phyloP scores from a whole-genome alignment of 2,329 filamentous ascomycete genomes.

The Xylaria sp. region DNA sequence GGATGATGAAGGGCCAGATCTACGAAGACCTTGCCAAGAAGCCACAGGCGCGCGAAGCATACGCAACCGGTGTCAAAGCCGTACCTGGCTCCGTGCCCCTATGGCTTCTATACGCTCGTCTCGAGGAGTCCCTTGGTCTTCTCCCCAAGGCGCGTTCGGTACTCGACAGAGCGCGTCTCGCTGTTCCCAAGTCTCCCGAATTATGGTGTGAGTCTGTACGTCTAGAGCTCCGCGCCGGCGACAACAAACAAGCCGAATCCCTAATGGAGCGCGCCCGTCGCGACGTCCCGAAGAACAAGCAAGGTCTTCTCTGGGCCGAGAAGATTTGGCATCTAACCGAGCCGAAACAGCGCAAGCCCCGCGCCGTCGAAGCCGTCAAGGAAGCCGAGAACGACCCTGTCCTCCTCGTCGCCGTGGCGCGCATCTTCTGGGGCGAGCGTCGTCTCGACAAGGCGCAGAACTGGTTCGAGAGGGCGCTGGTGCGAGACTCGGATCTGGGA shows the following conservation, averaged over 20 bases:
- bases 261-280: constrained; percentile 92
- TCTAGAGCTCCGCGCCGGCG: constrained; percentile 81
- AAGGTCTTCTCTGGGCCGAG: constrained; percentile 83
- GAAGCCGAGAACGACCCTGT: constrained; percentile 89
- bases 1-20: constrained; percentile 99
- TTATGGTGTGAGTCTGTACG: constrained; percentile 94
- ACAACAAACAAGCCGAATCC: constrained; percentile 75
- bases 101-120: constrained; percentile 81
- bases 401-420: constrained; percentile 84
- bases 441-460: constrained; percentile 88
- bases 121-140: constrained; percentile 80
- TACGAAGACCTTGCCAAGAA: constrained; percentile 79
- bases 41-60: constrained; percentile 83
- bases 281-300: constrained; percentile 70
- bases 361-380: constrained; percentile 90
- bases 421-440: constrained; percentile 94
- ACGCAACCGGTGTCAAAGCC: constrained; percentile 79
- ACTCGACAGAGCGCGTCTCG: constrained; percentile 82
- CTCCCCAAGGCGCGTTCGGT: constrained; percentile 90
- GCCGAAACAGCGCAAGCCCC: constrained; percentile 85
- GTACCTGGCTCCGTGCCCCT: constrained; percentile 78
- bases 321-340: constrained; percentile 92
- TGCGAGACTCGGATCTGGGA: constrained; percentile 78
- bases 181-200: constrained; percentile 75
- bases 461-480: constrained; percentile 95